Conservation (phyloP, 768 basidiomycete genomes). For the Gymnopilus junonius region DNA sequence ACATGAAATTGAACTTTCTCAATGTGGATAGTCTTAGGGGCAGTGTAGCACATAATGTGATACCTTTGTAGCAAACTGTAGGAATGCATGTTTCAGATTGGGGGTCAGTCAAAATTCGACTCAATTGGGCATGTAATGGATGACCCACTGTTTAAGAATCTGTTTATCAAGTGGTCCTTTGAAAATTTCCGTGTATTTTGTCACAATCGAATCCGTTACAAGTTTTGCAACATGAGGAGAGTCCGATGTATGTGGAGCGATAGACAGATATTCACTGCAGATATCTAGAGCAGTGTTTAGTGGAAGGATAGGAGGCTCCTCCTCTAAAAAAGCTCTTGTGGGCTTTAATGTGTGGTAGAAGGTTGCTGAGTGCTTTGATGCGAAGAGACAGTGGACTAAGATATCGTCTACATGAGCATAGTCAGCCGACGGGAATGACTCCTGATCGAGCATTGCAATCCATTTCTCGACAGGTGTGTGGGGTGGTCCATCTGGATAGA, state of each 20-base stretch:
- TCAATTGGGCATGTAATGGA: too few species aligned
- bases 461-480: background rate
- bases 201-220: background rate
- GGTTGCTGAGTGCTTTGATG: background rate
- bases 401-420: slow-evolving; percentile 4
- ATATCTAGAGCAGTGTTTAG: background rate
- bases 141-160: too few species aligned
- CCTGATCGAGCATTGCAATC: background rate
- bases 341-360: background rate
- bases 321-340: background rate
- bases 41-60: background rate
- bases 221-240: background rate
- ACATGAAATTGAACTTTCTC: background rate
- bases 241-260: background rate
- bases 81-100: too few species aligned
- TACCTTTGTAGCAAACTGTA: background rate
- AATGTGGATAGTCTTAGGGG: background rate
- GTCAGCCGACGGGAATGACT: background rate
- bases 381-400: background rate
- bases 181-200: too few species aligned
- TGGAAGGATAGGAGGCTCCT: background rate
- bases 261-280: background rate
- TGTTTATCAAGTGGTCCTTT: too few species aligned
- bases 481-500: slow-evolving; percentile 2
- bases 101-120: too few species aligned